Conservation (phyloP, 805 yeast species). For the Suhomyces xylopsoci region DNA sequence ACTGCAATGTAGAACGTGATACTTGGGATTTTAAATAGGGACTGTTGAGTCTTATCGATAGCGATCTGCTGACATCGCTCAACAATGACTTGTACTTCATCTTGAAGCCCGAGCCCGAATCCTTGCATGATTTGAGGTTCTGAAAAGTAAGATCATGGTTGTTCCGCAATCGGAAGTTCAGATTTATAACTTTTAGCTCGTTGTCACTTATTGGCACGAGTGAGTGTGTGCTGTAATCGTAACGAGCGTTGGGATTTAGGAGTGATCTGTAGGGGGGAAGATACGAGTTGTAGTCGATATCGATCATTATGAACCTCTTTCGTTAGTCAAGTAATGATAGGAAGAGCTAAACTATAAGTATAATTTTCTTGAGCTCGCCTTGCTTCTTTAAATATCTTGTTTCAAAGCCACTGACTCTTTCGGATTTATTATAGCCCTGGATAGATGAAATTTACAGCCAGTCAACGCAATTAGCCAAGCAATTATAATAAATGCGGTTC, state of each 20-base stretch:
- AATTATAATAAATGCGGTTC: not conserved
- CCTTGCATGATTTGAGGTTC: conserved; percentile 5
- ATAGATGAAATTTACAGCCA: not conserved
- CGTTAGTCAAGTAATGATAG: not conserved
- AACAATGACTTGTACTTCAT: conserved; percentile 50
- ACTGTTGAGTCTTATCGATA: conserved; percentile 29
- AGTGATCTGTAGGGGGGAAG: conserved; percentile 48
- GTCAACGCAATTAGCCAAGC: not conserved
- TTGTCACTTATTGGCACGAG: conserved; percentile 36
- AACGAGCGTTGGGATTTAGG: conserved; percentile 45
- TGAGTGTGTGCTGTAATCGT: conserved; percentile 49
- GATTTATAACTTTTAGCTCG: conserved; percentile 25
- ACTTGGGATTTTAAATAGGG: conserved; percentile 9
- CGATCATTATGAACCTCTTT: not conserved
- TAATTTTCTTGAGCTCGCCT: not conserved
- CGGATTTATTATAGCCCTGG: not conserved
- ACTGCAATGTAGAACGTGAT: not conserved
- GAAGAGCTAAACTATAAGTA: not conserved
- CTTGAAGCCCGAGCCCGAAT: conserved; percentile 20
- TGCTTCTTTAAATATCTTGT: not conserved
- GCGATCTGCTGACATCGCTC: conserved; percentile 47
- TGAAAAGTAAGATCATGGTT: conserved; percentile 13
- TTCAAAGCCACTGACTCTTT: not conserved
- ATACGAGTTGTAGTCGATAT: conserved; percentile 6
- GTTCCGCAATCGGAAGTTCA: conserved; percentile 14